Conservation (phyloP, 768 basidiomycete genomes). For the Kwoniella sp. region DNA sequence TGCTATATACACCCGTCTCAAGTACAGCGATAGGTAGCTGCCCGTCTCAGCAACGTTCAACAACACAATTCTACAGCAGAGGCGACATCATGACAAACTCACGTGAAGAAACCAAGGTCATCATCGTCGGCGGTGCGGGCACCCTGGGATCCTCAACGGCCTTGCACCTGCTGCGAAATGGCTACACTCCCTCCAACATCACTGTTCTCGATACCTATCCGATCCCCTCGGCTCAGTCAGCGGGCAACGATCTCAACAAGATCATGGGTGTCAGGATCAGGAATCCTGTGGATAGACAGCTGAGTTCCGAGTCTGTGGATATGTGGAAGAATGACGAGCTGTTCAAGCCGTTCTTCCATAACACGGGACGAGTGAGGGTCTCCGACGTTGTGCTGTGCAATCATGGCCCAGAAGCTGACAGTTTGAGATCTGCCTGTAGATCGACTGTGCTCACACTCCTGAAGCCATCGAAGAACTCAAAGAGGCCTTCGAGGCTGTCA, state of each 20-base stretch:
- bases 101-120: conserved; percentile 9
- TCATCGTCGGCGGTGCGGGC: conserved; percentile 40
- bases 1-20: too few species aligned
- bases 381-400: not conserved
- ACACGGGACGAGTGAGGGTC: conserved; percentile 36
- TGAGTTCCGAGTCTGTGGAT: conserved; percentile 34
- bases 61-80: too few species aligned
- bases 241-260: conserved; percentile 48
- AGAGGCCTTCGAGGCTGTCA: conserved; percentile 17
- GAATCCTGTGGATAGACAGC: conserved; percentile 14
- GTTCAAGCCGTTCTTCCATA: conserved; percentile 40
- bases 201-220: conserved; percentile 38
- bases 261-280: conserved; percentile 22
- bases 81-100: conserved; percentile 5
- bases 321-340: conserved; percentile 44
- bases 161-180: conserved; percentile 40
- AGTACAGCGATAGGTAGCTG: too few species aligned
- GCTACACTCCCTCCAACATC: conserved; percentile 36
- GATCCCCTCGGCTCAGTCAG: conserved; percentile 33
- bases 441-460: conserved; percentile 23
- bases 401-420: not conserved
- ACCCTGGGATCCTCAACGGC: conserved; percentile 48
- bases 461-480: conserved; percentile 14
- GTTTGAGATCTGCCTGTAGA: conserved; percentile 3
- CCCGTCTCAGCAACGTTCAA: too few species aligned